Evolutionary conservation across 768 basidiomycete genomes (phyloP), one percentile per base, ranked within the genome.

Genomic region (Sutorius australiensis): DNA sequence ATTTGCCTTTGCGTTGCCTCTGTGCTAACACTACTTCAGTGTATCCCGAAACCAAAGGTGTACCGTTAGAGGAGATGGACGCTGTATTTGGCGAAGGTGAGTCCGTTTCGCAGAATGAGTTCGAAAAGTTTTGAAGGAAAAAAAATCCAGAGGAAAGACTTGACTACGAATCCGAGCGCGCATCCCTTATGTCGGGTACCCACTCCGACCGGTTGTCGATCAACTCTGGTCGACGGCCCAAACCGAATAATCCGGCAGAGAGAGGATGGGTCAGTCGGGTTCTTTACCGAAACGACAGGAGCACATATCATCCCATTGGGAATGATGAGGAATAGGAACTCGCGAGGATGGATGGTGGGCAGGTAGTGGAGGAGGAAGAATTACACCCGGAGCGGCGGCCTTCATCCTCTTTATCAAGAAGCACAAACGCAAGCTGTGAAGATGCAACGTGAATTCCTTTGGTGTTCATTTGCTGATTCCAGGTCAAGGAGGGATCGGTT

Each of bases 31-130:
- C 10, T 28, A 12, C 42, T 19, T 6, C 53, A 91, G 89, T 90
- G 59, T 90, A 91, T 64, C 91, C 90, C 1, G 89, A 92, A 69
- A 92, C 90, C 12, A 92, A 82, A 72, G 89, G 91, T 2, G 82
- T 92, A 6, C 87, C 91, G 2, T 72, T 94, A 48, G 92, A 95
- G 72, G 91, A 94, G 67, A 91, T 95, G 85, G 92, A 94, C 63
- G 82, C 79, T 24, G 83, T 93, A 16, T 95, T 95, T 69, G 87
- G 91, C 41, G 91, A 94, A 83, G 88, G 87, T 85, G 24, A 47
- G 39, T 31, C 9, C 13, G n/a, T 38, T 28, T 41, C 30, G 36
- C 16, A 41, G 13, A 17, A n/a, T 17, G 13, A 13, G 17, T 49
- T 10, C 13, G 70, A 66, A 68, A 19, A 32, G n/a, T 7, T 45